These are phyloP conservation scores for Ustilago xerochloae DNA, from an alignment of 1,284 basidiomycete genomes.

Conservation along the genomic window DNA sequence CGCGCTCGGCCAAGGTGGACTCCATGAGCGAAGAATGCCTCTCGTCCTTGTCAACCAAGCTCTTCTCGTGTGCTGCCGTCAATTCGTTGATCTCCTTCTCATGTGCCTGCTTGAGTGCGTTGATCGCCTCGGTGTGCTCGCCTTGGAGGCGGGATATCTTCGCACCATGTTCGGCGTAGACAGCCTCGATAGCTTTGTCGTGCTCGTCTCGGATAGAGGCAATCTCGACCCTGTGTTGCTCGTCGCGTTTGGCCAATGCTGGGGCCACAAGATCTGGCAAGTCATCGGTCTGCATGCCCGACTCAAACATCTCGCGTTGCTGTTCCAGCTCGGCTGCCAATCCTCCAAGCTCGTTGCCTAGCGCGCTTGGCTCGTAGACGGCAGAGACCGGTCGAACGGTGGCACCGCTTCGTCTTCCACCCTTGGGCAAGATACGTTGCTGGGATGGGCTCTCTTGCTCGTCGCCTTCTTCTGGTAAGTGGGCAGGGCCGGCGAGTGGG, in stretches of 20 bases:
- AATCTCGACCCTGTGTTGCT: conserved; percentile 43
- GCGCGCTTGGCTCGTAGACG: conserved; percentile 45
- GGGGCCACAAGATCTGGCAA: conserved; percentile 46
- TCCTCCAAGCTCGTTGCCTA: conserved; percentile 54
- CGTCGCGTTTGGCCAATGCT: conserved; percentile 35
- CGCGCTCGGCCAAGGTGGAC: conserved; percentile 39
- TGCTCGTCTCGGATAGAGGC: conserved; percentile 39
- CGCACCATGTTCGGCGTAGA: conserved; percentile 32
- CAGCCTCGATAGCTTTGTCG: conserved; percentile 30
- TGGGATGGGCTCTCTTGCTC: conserved; percentile 25
- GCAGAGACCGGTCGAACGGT: conserved; percentile 38
- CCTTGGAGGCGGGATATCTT: conserved; percentile 35
- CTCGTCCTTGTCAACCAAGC: conserved; percentile 28
- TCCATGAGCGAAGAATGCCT: conserved; percentile 30
- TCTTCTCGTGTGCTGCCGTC: conserved; percentile 26
- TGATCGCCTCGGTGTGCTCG: conserved; percentile 38
- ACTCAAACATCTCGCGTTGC: conserved; percentile 31
- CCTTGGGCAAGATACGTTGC: conserved; percentile 29
- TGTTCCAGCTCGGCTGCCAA: conserved; percentile 29
- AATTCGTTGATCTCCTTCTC: conserved; percentile 27
- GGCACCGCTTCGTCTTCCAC: conserved; percentile 36
- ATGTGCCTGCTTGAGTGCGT: conserved; percentile 34
- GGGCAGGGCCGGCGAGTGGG: conserved; percentile 43
- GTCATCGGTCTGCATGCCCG: conserved; percentile 42
- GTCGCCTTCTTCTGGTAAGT: conserved; percentile 23